A percentile compares a stretch with the other conserved stretches of the same genome.
Conservation (phyloP, 2,329 filamentous ascomycete species). For the Sporothrix phasma region DNA sequence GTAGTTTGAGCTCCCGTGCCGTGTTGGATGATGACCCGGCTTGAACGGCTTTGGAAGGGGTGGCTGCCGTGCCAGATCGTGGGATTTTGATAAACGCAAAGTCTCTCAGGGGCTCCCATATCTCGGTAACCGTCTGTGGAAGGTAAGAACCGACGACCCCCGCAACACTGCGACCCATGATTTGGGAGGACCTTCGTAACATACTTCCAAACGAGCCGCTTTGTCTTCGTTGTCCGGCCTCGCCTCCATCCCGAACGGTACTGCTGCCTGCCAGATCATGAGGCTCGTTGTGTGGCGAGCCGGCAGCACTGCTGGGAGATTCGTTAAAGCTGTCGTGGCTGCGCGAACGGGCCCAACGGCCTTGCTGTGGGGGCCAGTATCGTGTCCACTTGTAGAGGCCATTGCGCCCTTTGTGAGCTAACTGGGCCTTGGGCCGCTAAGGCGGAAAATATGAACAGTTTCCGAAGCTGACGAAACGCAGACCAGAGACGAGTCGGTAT, state of each 20-base stretch:
- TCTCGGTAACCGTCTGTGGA: constrained; percentile 87
- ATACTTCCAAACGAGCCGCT: constrained; percentile 82
- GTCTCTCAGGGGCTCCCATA: constrained; percentile 91
- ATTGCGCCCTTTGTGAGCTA: background rate
- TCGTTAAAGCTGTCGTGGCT: constrained; percentile 48
- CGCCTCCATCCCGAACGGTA: constrained; percentile 19
- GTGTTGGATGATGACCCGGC: constrained; percentile 8
- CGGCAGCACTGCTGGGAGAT: constrained; percentile 36
- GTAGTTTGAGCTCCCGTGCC: constrained; percentile 6
- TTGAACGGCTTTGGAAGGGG: constrained; percentile 21
- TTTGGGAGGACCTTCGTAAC: constrained; percentile 87
- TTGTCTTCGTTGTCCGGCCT: constrained; percentile 34
- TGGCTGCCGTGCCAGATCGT: constrained; percentile 33
- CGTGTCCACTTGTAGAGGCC: background rate
- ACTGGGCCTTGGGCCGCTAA: constrained; percentile 39
- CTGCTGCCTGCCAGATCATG: constrained; percentile 28
- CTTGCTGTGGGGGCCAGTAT: constrained; percentile 34
- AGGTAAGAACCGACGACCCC: constrained; percentile 86
- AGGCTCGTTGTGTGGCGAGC: constrained; percentile 39
- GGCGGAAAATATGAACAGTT: constrained; percentile 91
- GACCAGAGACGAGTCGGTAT: constrained; percentile 81
- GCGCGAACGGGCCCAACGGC: constrained; percentile 44
- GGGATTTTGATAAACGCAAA: constrained; percentile 96
- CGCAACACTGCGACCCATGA: constrained; percentile 80
- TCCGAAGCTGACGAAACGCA: constrained; percentile 95